Conservation (phyloP, 139 green algal genomes). For the Dunaliella primolecta region DNA sequence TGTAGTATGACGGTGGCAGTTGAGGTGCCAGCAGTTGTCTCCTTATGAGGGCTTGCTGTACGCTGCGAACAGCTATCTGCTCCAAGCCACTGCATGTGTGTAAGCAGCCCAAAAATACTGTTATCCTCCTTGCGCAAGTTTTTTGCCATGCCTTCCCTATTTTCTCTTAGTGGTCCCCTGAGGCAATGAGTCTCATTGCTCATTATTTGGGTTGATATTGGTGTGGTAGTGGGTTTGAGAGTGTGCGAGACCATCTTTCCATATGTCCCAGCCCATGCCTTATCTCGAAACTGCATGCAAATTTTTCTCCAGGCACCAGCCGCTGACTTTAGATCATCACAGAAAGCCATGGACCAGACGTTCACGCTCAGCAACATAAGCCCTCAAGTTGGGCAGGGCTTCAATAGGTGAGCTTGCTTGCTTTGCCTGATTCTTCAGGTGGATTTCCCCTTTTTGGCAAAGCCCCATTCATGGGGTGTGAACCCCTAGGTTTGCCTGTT, state of each 20-base stretch:
- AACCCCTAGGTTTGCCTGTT: no score
- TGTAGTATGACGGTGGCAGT: no score
- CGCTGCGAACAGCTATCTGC: no score
- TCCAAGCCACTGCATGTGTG: no score
- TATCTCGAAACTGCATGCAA: neutral
- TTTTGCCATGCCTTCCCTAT: no score
- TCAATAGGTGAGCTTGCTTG: constrained; percentile 18
- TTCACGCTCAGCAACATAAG: constrained; percentile 76
- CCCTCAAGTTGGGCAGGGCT: constrained; percentile 46
- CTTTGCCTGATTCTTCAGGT: no score
- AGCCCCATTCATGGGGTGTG: no score
- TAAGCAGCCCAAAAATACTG: no score
- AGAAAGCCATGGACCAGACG: constrained; percentile 83
- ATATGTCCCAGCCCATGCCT: neutral
- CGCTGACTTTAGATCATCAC: constrained; percentile 73
- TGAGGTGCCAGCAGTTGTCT: no score
- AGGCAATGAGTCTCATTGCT: neutral
- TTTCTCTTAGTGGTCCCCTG: neutral
- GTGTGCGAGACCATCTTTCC: neutral
- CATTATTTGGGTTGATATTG: neutral
- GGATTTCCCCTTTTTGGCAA: no score
- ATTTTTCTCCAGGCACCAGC: constrained; percentile 80
- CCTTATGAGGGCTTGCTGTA: no score
- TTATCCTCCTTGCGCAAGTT: no score
- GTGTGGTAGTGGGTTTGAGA: neutral